A percentile compares a stretch with the other conserved stretches of the same genome.
These are phyloP conservation scores for Stramenopiles sp. DNA, from an alignment of 352 stramenopile species.

Conservation along the genomic window DNA sequence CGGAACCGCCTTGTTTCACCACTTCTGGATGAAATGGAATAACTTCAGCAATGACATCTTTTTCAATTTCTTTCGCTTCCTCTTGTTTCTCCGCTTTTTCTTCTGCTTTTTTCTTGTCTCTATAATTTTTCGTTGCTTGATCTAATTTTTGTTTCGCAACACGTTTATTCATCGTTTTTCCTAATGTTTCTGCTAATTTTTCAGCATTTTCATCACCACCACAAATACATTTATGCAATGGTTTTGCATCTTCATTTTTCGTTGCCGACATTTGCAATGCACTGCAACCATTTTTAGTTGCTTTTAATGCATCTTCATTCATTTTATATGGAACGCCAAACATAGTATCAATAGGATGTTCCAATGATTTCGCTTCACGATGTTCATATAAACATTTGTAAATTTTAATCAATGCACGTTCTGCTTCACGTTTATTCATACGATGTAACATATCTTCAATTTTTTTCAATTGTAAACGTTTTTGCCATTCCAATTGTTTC, in stretches of 20 bases:
- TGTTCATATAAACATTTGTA: not conserved
- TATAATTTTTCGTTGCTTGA: not conserved
- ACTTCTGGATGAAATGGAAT: too few species aligned
- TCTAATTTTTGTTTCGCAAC: not conserved
- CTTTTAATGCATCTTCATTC: too few species aligned
- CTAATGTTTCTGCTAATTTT: not conserved
- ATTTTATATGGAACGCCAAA: not conserved
- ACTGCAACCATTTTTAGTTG: not conserved
- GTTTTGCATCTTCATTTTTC: too few species aligned
- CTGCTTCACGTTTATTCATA: not conserved
- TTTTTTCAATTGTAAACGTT: not conserved
- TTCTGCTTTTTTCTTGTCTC: not conserved
- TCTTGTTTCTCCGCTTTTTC: not conserved
- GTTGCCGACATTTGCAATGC: too few species aligned
- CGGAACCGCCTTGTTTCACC: not conserved
- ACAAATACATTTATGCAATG: not conserved
- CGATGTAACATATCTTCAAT: not conserved
- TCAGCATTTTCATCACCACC: not conserved
- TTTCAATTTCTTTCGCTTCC: not conserved
- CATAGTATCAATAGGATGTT: not conserved
- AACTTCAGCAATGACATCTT: not conserved
- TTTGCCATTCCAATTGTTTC: constrained; percentile 1
- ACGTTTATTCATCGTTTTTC: not conserved
- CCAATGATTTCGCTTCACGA: not conserved
- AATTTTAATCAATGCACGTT: not conserved